Percentiles rank a stretch among this genome's conserved stretches.
phyloP scores from a whole-genome alignment of 352 stramenopile species.

The Phytophthora boehmeriae region DNA sequence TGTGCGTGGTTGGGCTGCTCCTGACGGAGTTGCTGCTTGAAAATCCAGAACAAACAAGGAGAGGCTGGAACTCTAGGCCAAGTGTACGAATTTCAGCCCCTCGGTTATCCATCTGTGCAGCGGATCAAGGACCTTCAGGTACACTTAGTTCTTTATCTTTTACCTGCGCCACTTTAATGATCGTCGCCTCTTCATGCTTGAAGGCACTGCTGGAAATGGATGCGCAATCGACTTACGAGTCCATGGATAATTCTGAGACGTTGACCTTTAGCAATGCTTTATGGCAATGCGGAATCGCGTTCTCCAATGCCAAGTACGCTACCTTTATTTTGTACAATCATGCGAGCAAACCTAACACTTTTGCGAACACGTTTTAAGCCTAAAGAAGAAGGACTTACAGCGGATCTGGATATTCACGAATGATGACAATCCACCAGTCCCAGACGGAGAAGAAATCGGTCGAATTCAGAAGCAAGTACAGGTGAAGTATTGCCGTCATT shows the following conservation, averaged over 20 bases:
- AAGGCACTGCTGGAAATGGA: slow-evolving; percentile 57
- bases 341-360: slow-evolving; percentile 1
- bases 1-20: not conserved
- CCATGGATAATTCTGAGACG: slow-evolving; percentile 63
- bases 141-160: not conserved
- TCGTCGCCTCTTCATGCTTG: too few relatives aligned
- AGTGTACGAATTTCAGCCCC: slow-evolving; percentile 78
- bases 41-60: slow-evolving; percentile 53
- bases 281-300: slow-evolving; percentile 83
- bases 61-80: slow-evolving; percentile 65
- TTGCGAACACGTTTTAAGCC: slow-evolving; percentile 29
- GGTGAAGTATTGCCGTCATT: slow-evolving; percentile 22
- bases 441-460: slow-evolving; percentile 62
- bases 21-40: slow-evolving; percentile 4
- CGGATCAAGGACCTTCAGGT: slow-evolving; percentile 80
- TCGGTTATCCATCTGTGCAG: slow-evolving; percentile 73
- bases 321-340: not conserved
- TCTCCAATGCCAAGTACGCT: slow-evolving; percentile 77
- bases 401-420: slow-evolving; percentile 90
- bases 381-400: slow-evolving; percentile 89
- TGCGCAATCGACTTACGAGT: slow-evolving; percentile 48
- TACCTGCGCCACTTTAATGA: not conserved
- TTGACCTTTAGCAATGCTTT: slow-evolving; percentile 83
- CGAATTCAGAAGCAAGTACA: slow-evolving; percentile 82
- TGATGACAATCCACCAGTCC: slow-evolving; percentile 55